Conservation (phyloP, 805 yeast genomes). For the Vanderwaltozyma verrucispora region DNA sequence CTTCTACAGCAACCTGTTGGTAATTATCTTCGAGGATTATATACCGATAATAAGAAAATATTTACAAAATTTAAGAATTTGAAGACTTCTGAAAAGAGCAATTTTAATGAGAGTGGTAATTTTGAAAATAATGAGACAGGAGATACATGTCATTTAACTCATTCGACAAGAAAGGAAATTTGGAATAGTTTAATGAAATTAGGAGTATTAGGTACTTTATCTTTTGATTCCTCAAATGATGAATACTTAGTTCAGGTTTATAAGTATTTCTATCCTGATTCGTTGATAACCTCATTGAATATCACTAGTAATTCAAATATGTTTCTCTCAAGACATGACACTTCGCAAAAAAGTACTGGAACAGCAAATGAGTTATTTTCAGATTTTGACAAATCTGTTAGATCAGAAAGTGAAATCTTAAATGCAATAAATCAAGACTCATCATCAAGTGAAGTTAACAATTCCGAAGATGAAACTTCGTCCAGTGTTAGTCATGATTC, state of each 20-base stretch:
- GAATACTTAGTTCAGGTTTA: conserved; percentile 24
- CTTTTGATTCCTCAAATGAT: conserved; percentile 23
- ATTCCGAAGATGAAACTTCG: conserved; percentile 4
- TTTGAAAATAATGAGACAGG: neutral
- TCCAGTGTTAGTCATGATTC: no score
- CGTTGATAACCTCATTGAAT: conserved; percentile 1
- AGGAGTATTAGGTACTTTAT: conserved; percentile 26
- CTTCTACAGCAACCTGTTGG: conserved; percentile 27
- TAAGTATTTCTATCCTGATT: conserved; percentile 22
- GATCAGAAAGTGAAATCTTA: neutral
- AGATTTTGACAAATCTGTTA: neutral
- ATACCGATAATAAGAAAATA: conserved; percentile 18
- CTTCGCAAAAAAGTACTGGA: no score
- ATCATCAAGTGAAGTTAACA: neutral
- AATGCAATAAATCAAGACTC: neutral
- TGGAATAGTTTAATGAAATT: conserved; percentile 25
- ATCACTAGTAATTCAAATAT: no score
- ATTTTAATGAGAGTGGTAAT: neutral
- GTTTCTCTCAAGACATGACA: no score
- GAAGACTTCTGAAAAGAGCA: neutral
- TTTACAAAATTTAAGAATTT: conserved; percentile 12
- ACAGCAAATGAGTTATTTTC: neutral
- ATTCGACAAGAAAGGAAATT: conserved; percentile 16
- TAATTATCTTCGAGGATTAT: conserved; percentile 19
- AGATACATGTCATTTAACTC: neutral